A percentile compares a stretch with the other conserved stretches of the same genome.
phyloP scores from a whole-genome alignment of 805 yeast genomes.

The Lipomyces chichibuensis region DNA sequence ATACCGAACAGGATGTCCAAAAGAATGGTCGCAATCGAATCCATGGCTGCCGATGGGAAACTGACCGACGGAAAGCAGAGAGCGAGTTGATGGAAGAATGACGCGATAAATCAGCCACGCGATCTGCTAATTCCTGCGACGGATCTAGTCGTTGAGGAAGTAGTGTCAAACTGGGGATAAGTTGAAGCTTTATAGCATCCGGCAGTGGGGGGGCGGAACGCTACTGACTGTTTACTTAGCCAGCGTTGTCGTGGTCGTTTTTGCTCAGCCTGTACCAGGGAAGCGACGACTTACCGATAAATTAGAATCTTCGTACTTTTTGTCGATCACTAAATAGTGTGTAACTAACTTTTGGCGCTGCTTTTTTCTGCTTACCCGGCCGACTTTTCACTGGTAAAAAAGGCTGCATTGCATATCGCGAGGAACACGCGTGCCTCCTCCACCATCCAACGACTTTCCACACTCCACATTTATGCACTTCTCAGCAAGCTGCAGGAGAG shows the following conservation, averaged over 20 bases:
- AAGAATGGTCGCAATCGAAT: slow-evolving; percentile 7
- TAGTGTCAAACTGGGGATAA: neutral
- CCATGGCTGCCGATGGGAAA: neutral
- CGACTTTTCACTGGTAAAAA: neutral
- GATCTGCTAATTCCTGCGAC: neutral
- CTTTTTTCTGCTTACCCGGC: neutral
- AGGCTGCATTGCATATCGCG: neutral
- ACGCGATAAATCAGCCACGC: neutral
- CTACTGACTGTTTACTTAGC: neutral
- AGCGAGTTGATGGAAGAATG: neutral
- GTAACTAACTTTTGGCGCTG: neutral
- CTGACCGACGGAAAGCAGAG: neutral
- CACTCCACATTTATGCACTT: neutral
- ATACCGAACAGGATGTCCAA: slow-evolving; percentile 4
- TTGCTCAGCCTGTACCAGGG: neutral
- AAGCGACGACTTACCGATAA: neutral
- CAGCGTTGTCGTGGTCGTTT: neutral
- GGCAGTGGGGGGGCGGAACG: neutral
- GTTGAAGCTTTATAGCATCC: neutral
- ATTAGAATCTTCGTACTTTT: neutral
- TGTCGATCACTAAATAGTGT: no score
- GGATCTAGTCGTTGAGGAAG: neutral
- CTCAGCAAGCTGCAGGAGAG: no score
- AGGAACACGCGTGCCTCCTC: neutral
- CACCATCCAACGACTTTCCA: neutral